Conservation (phyloP, 208 protist genomes). For the Angomonas deanei region DNA sequence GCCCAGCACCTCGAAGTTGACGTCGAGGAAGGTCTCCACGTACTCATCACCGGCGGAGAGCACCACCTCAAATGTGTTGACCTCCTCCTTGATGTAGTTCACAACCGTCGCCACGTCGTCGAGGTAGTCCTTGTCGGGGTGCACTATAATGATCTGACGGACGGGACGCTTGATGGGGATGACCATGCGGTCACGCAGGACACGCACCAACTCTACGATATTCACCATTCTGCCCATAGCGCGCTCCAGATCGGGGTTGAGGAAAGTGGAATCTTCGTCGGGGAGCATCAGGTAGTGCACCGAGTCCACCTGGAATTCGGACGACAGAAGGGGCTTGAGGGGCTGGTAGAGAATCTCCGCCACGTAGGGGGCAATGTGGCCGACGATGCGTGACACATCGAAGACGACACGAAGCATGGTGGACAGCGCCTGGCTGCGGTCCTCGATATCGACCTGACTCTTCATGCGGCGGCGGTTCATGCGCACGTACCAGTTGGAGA, state of each 20-base stretch:
- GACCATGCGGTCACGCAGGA: constrained; percentile 91
- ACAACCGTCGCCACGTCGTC: constrained; percentile 68
- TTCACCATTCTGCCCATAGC: constrained; percentile 88
- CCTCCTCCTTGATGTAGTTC: constrained; percentile 91
- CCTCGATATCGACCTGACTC: constrained; percentile 61
- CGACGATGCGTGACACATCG: constrained; percentile 87
- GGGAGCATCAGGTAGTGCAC: constrained; percentile 94
- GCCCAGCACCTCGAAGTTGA: constrained; percentile 86
- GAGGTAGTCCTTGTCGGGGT: constrained; percentile 66
- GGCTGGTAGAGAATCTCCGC: constrained; percentile 97
- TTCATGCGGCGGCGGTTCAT: constrained; percentile 97
- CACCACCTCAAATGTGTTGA: constrained; percentile 87
- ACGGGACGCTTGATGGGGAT: constrained; percentile 91
- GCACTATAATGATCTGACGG: constrained; percentile 85
- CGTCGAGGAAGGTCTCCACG: constrained; percentile 82
- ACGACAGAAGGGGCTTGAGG: constrained; percentile 89
- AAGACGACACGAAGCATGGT: constrained; percentile 94
- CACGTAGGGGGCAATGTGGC: constrained; percentile 99
- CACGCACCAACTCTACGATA: constrained; percentile 92
- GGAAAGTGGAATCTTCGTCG: constrained; percentile 55
- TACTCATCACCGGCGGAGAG: constrained; percentile 67
- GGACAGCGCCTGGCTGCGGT: constrained; percentile 72
- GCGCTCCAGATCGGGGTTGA: constrained; percentile 67
- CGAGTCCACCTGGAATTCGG: constrained; percentile 71
- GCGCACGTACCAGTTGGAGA: constrained; percentile 99